These are phyloP conservation scores for Schwanniomyces pseudopolymorphus DNA, from an alignment of 805 yeast species.

Conservation along the genomic window DNA sequence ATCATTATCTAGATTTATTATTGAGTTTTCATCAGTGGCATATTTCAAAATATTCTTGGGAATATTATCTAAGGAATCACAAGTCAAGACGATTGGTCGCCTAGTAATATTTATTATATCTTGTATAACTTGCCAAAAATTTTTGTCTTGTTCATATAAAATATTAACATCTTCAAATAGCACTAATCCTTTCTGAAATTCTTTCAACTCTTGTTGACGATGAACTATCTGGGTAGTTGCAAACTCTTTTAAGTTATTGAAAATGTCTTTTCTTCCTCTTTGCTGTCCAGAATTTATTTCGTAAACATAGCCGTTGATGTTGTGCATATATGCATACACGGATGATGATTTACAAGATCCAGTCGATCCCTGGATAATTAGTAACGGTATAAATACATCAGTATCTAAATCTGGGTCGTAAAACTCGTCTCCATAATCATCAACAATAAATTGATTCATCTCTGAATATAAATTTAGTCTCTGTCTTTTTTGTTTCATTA, in stretches of 20 bases:
- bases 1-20: constrained; percentile 28
- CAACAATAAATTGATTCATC: constrained; percentile 36
- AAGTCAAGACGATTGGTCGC: constrained; percentile 70
- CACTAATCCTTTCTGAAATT: constrained; percentile 62
- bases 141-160: constrained; percentile 71
- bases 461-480: constrained; percentile 13
- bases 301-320: constrained; percentile 67
- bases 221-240: constrained; percentile 83
- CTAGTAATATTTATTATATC: constrained; percentile 60
- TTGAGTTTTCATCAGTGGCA: constrained; percentile 42
- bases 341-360: constrained; percentile 82
- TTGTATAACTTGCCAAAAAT: constrained; percentile 75
- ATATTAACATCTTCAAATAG: constrained; percentile 85
- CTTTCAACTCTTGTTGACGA: constrained; percentile 14
- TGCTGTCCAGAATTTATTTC: constrained; percentile 78
- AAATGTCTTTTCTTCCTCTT: constrained; percentile 71
- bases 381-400: constrained; percentile 55
- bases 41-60: constrained; percentile 50
- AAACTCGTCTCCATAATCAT: constrained; percentile 17
- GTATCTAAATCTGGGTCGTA: constrained; percentile 25
- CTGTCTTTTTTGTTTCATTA: constrained; percentile 24
- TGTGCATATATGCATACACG: constrained; percentile 64
- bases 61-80: constrained; percentile 47
- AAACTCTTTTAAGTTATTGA: constrained; percentile 66
- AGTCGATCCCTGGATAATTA: constrained; percentile 65